Conservation (phyloP, 2,329 filamentous ascomycete species). For the Teratosphaeriaceae sp. region DNA sequence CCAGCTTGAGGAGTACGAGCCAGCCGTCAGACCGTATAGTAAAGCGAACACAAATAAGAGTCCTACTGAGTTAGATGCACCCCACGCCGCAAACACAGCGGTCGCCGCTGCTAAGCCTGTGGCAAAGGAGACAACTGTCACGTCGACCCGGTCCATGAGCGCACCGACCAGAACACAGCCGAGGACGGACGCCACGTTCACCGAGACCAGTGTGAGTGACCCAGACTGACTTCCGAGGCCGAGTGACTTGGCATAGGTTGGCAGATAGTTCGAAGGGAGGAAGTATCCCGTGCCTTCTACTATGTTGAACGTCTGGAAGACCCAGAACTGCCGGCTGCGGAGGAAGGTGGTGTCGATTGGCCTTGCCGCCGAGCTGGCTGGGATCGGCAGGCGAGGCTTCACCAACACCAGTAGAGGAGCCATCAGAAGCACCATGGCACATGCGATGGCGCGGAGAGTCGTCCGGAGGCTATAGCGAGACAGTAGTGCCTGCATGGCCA, state of each 20-base stretch:
- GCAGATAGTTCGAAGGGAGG: constrained; percentile 33
- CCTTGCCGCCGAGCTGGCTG: constrained; percentile 19
- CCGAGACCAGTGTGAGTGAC: constrained; percentile 34
- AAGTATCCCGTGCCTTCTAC: constrained; percentile 35
- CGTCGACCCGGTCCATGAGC: constrained; percentile 34
- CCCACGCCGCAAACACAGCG: constrained; percentile 40
- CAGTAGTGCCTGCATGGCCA: constrained; percentile 38
- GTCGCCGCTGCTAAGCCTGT: constrained; percentile 31
- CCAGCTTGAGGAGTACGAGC: constrained; percentile 33
- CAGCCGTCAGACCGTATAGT: constrained; percentile 37
- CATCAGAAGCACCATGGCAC: constrained; percentile 5
- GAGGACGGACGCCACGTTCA: constrained; percentile 35
- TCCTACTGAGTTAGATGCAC: constrained; percentile 36
- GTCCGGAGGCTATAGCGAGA: constrained; percentile 32
- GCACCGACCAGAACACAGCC: constrained; percentile 34
- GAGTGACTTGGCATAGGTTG: constrained; percentile 32
- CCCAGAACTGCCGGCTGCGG: constrained; percentile 32
- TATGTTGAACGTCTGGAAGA: constrained; percentile 37
- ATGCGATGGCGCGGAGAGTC: background rate
- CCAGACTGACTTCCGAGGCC: constrained; percentile 29
- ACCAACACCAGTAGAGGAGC: constrained; percentile 13
- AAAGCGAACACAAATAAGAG: constrained; percentile 37
- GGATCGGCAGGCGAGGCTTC: constrained; percentile 21
- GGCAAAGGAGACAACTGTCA: constrained; percentile 32
- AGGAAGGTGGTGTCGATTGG: constrained; percentile 33